Conservation (phyloP, 2,329 filamentous ascomycete species). For the Raffaelea deltoideospora region DNA sequence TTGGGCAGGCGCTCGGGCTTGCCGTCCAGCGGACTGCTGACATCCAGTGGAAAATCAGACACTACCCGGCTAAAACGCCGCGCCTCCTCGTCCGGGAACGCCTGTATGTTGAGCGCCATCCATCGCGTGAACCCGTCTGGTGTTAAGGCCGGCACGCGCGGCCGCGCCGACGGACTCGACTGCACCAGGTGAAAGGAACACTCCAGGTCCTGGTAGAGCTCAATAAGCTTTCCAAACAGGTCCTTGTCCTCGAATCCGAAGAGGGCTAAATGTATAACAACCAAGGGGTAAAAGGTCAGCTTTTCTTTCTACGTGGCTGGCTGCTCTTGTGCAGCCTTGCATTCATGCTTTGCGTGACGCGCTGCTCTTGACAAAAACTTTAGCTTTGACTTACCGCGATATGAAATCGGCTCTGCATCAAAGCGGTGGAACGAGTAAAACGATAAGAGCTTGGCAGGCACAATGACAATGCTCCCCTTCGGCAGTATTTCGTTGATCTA, state of each 20-base stretch:
- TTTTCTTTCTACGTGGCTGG: no score
- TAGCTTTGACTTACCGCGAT: conserved; percentile 35
- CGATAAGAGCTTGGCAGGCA: conserved; percentile 57
- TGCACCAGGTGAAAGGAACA: conserved; percentile 54
- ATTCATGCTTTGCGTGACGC: no score
- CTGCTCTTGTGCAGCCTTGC: no score
- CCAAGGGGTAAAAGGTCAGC: not conserved
- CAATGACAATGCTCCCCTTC: conserved; percentile 53
- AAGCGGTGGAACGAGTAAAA: conserved; percentile 58
- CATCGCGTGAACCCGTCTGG: conserved; percentile 54
- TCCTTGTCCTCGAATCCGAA: conserved; percentile 24
- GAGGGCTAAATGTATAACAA: conserved; percentile 24
- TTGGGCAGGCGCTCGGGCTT: conserved; percentile 63
- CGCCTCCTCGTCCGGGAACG: conserved; percentile 63
- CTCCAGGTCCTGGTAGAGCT: conserved; percentile 38
- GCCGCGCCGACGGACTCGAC: conserved; percentile 30
- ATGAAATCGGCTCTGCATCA: conserved; percentile 51
- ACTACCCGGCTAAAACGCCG: conserved; percentile 54
- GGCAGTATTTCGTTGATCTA: conserved; percentile 57
- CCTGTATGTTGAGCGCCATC: conserved; percentile 57
- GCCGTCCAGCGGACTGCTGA: conserved; percentile 36
- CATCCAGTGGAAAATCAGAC: conserved; percentile 51
- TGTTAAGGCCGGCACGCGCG: conserved; percentile 49
- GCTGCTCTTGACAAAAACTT: not conserved
- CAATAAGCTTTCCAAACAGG: conserved; percentile 7